These are phyloP conservation scores for Mycena sp. DNA, from an alignment of 1,284 basidiomycete genomes.

Conservation along the genomic window DNA sequence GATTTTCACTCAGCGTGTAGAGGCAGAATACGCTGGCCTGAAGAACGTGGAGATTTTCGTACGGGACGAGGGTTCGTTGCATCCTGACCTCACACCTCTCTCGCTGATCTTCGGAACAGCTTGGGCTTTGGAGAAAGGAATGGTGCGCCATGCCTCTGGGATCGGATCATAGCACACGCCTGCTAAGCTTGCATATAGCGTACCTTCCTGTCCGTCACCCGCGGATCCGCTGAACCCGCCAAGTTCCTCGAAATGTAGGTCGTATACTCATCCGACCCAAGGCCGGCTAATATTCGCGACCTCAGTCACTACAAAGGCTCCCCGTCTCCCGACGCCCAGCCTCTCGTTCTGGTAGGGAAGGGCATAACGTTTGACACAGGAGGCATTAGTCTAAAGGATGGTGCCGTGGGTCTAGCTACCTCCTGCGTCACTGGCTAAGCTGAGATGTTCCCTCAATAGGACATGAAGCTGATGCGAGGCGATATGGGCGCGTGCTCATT, in stretches of 20 bases:
- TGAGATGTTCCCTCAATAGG: slow-evolving; percentile 44
- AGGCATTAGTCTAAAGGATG: slow-evolving; percentile 88
- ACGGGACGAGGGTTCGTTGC: slow-evolving; percentile 72
- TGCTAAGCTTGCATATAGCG: slow-evolving; percentile 64
- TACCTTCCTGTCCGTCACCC: slow-evolving; percentile 89
- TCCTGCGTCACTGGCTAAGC: not conserved
- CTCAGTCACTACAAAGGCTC: slow-evolving; percentile 86
- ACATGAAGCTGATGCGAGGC: slow-evolving; percentile 84
- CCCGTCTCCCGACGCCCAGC: slow-evolving; percentile 59
- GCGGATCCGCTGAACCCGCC: slow-evolving; percentile 84
- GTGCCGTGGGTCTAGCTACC: slow-evolving; percentile 59
- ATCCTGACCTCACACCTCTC: not conserved
- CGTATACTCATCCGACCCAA: not conserved
- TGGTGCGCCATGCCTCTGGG: slow-evolving; percentile 56
- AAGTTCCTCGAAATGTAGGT: slow-evolving; percentile 89
- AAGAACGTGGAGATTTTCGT: slow-evolving; percentile 77
- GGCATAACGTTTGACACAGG: slow-evolving; percentile 92
- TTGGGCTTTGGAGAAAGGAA: slow-evolving; percentile 86
- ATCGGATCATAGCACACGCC: not conserved
- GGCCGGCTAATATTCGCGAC: not conserved
- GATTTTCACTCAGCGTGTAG: slow-evolving; percentile 76
- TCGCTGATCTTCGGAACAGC: slow-evolving; percentile 45
- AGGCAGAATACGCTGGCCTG: slow-evolving; percentile 74
- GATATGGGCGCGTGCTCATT: slow-evolving; percentile 78
- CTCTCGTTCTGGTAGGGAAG: slow-evolving; percentile 87